Conservation (phyloP, 176 grass and related monocot species). For the Zoysia japonica region DNA sequence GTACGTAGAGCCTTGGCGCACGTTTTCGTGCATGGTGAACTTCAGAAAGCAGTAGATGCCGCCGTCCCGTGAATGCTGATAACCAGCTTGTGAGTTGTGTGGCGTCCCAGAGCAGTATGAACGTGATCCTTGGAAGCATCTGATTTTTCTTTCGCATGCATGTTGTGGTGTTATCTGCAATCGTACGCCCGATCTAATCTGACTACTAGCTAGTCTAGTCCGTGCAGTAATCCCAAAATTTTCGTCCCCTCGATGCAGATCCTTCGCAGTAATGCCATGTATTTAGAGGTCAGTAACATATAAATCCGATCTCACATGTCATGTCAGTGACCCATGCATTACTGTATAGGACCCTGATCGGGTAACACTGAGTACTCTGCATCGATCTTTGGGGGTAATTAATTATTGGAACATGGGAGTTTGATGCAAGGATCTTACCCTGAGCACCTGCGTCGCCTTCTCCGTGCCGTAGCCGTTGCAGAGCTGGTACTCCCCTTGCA, state of each 20-base stretch:
- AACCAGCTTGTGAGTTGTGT: neutral
- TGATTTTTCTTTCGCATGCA: neutral
- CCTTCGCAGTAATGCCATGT: no score
- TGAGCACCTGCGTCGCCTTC: constrained; percentile 28
- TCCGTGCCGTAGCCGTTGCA: constrained; percentile 43
- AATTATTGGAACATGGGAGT: neutral
- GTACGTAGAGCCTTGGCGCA: neutral
- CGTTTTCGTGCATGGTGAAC: neutral
- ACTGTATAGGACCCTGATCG: no score
- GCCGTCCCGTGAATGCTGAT: neutral
- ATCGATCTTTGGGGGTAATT: neutral
- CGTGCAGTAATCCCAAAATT: neutral
- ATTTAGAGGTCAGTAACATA: no score
- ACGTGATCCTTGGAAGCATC: neutral
- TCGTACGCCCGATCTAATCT: neutral
- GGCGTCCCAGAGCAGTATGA: neutral
- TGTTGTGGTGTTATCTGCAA: constrained; percentile 6
- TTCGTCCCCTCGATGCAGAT: no score
- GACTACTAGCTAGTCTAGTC: neutral
- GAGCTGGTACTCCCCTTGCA: constrained; percentile 50
- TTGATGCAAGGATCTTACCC: constrained; percentile 16
- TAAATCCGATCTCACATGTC: no score
- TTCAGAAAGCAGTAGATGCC: neutral
- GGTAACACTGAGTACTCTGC: neutral
- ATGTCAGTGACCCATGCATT: no score